Evolutionary conservation across 441 rosid species (phyloP).

Genomic region (Bruguiera hainesii): DNA sequence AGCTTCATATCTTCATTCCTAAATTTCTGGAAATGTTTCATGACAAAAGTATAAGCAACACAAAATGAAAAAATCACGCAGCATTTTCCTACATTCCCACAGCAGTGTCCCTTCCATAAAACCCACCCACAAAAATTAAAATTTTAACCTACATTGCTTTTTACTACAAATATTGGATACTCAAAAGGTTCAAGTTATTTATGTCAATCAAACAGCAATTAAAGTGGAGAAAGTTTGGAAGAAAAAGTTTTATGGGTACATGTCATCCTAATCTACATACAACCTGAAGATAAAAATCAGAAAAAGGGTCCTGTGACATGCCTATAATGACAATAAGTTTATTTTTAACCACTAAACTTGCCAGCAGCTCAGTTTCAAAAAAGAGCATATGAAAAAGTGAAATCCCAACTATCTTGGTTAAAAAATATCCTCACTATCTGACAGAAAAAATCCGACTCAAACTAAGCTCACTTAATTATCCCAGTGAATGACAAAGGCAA

Average conservation of each 20-base stretch:
- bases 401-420: too few relatives aligned
- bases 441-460: neutral
- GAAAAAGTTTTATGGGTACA: neutral
- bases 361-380: too few relatives aligned
- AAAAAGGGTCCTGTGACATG: neutral
- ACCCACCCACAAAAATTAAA: too few relatives aligned
- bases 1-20: conserved; percentile 84
- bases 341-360: too few relatives aligned
- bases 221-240: neutral
- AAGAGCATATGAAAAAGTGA: too few relatives aligned
- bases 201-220: neutral
- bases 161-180: too few relatives aligned
- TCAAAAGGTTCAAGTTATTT: neutral
- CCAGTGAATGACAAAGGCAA: neutral
- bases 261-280: too few relatives aligned
- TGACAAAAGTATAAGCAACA: neutral
- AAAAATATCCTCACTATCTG: neutral
- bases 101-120: too few relatives aligned
- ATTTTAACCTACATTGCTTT: too few relatives aligned
- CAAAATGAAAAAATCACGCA: too few relatives aligned
- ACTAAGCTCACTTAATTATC: neutral
- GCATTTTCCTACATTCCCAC: too few relatives aligned
- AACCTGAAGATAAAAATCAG: neutral
- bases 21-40: conserved; percentile 61
- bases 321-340: too few relatives aligned